A percentile compares a stretch with the other conserved stretches of the same genome.
Evolutionary conservation across 176 grass and related monocot genomes (phyloP).

Genomic region (Panicum miliaceum): DNA sequence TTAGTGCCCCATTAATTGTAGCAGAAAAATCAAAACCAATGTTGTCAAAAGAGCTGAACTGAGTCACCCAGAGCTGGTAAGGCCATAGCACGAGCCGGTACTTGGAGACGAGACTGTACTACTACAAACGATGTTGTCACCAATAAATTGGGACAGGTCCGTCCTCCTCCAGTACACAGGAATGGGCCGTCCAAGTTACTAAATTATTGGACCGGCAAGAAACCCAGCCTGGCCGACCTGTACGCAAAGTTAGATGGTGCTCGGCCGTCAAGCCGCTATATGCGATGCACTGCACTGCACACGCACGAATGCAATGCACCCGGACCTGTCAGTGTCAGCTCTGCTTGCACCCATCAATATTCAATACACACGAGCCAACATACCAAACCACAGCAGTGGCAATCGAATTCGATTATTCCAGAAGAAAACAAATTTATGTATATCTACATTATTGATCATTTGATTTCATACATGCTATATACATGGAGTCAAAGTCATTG

Average conservation of each 20-base stretch:
- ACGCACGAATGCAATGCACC: neutral
- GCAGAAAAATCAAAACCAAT: too few species aligned
- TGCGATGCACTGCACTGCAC: neutral
- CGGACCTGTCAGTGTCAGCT: neutral
- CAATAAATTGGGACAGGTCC: constrained; percentile 10
- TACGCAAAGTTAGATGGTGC: neutral
- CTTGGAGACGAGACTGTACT: neutral
- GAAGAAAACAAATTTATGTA: neutral
- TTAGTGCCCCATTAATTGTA: too few species aligned
- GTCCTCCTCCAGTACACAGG: constrained; percentile 18
- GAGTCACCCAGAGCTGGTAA: too few species aligned
- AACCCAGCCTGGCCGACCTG: constrained; percentile 13
- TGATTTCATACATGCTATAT: too few species aligned
- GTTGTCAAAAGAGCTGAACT: too few species aligned
- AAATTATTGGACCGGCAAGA: constrained; percentile 22
- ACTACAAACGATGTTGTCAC: constrained; percentile 25
- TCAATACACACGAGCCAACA: neutral
- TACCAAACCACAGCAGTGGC: neutral
- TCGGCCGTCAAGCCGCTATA: constrained; percentile 20
- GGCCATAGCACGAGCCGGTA: too few species aligned
- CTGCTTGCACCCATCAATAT: neutral
- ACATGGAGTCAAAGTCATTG: too few species aligned
- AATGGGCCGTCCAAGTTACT: constrained; percentile 33
- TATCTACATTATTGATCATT: too few species aligned
- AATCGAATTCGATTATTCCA: neutral